phyloP scores from a whole-genome alignment of 768 basidiomycete species.

The Amylocystis lapponica region DNA sequence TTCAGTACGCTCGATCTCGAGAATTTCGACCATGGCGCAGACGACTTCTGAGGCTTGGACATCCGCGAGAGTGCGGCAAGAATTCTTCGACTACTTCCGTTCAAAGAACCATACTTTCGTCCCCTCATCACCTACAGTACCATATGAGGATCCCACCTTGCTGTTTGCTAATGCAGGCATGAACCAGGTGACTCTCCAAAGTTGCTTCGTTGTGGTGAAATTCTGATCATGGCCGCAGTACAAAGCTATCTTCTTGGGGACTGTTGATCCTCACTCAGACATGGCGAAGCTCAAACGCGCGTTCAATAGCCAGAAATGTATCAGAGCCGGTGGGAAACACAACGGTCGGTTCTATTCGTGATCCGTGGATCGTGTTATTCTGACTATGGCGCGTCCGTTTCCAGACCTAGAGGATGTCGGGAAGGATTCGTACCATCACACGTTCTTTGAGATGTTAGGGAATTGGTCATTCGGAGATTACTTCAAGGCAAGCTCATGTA shows the following conservation, averaged over 20 bases:
- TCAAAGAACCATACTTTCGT: conserved; percentile 80
- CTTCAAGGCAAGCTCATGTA: conserved; percentile 69
- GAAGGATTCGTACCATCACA: conserved; percentile 96
- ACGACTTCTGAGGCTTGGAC: conserved; percentile 50
- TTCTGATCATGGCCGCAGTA: conserved; percentile 47
- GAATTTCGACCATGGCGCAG: conserved; percentile 12
- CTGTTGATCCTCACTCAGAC: conserved; percentile 91
- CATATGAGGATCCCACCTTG: conserved; percentile 95
- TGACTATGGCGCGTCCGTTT: too few species aligned
- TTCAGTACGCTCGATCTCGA: too few species aligned
- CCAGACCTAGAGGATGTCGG: conserved; percentile 98
- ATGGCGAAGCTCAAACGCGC: conserved; percentile 89
- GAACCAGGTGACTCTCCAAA: conserved; percentile 64
- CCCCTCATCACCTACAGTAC: conserved; percentile 87
- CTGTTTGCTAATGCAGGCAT: conserved; percentile 98
- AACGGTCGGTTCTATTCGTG: conserved; percentile 55
- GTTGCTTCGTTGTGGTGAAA: background rate
- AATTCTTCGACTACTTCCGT: conserved; percentile 89
- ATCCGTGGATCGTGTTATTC: too few species aligned
- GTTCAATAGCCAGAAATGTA: conserved; percentile 97
- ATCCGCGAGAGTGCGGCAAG: conserved; percentile 74
- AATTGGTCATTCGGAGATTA: conserved; percentile 99
- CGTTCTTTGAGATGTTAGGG: conserved; percentile 99
- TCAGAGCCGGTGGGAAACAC: conserved; percentile 97
- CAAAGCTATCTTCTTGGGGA: conserved; percentile 97